These are phyloP conservation scores for Mitragyna speciosa DNA, from an alignment of 257 asterid genomes.

Conservation along the genomic window DNA sequence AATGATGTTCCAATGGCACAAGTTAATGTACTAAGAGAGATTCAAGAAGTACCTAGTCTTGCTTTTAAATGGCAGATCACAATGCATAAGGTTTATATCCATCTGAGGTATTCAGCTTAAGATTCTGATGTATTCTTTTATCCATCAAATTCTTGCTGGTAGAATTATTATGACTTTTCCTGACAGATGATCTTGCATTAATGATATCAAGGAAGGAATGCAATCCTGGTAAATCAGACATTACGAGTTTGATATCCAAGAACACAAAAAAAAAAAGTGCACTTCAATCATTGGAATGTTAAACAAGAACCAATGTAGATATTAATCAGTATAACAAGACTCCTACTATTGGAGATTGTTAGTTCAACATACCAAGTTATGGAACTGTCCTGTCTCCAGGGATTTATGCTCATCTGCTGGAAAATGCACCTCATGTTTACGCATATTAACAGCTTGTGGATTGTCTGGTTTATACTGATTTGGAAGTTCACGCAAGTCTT, in stretches of 20 bases:
- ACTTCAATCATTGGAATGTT: too few relatives aligned
- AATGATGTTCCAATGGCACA: background rate
- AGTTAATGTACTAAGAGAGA: background rate
- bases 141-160: background rate
- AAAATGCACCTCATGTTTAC: slow-evolving; percentile 32
- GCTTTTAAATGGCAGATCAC: background rate
- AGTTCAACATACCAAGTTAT: slow-evolving; percentile 42
- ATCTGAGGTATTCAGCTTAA: background rate
- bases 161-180: background rate
- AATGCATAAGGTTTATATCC: background rate
- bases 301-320: background rate
- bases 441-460: slow-evolving; percentile 20
- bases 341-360: background rate
- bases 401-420: slow-evolving; percentile 32
- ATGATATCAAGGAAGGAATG: background rate
- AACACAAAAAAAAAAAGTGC: too few relatives aligned
- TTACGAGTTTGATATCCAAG: too few relatives aligned
- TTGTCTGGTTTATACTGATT: slow-evolving; percentile 29
- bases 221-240: background rate
- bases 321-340: background rate
- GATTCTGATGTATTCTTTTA: background rate
- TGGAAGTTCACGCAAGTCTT: slow-evolving; percentile 29
- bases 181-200: background rate
- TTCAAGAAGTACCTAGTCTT: background rate
- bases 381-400: slow-evolving; percentile 39